Evolutionary conservation across 768 basidiomycete species (phyloP), one percentile per base, ranked within the genome.

Genomic region (Pholiota microspora): DNA sequence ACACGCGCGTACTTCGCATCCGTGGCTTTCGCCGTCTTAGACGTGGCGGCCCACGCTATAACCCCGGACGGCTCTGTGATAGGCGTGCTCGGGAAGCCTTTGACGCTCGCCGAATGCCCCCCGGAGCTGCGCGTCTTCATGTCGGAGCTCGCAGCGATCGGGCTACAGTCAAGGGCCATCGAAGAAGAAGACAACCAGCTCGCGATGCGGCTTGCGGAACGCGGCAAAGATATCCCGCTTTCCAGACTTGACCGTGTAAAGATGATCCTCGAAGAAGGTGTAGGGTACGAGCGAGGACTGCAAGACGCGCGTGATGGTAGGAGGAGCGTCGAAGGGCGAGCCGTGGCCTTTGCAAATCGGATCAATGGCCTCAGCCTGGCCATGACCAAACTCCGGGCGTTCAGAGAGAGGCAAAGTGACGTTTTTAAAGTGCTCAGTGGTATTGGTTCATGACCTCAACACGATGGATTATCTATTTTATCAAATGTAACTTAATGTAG

Each of bases 1-100:
- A 71, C 86, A 0, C 78, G 88, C 16, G 92, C 89, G 0, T 93
- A 92, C 73, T 94, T 90, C 64, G 84, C 86, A 13, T 76, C 85
- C 0, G 89, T 92, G 45, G 78, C 87, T 1, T 73, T 74, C 45
- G 89, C 92, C 47, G 82, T 94, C 52, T 76, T 93, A 25, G 78
- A 84, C 54, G 84, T 92, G 46, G 77, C 86, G 3, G 75, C 79
- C 0, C 75, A 71, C 3, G 73, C 79, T 0, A 66, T 84, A 0
- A 77, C 79, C 0, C 67, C 73, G 0, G 77, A 80, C 2, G 83
- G 81, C 2, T 67, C 75, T 1, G 73, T 89, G 2, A 63, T 80
- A 1, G 83, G 85, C 27, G 82, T 88, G 0, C 73, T 83, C 1
- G 87, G 86, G 1, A 68, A 77, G 48, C 71, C 70, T 0, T 69